Base-by-base conservation (phyloP, 257 asterid genomes). In the Voacanga thouarsii region DNA sequence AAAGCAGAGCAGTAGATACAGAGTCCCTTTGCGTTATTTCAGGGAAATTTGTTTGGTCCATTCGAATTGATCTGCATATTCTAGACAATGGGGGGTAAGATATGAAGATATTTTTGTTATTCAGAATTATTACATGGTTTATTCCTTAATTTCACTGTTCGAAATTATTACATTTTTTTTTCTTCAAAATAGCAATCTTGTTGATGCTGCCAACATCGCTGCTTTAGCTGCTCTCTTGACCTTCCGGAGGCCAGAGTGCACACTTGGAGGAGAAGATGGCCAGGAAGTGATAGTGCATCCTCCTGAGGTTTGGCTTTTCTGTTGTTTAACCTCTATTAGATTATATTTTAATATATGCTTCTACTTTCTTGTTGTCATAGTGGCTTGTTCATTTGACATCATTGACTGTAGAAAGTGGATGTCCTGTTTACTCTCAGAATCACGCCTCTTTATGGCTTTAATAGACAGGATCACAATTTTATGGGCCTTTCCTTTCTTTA, bases 181-280 rank as follows among this genome's bases (percentile, higher is more conserved):
- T 6, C 68, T 60, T 75, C 77, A 75, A 67, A 50, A 75, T 77
- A 96, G 99, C 66, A 96, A 96, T 88, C 98, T 96, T 77, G 94
- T 96, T 78, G 99, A 93, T 85, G 98, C 97, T 61, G 97, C 98
- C 82, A 93, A 93, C 82, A 82, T 92, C 87, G 98, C 98, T 77
- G 99, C 98, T 74, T 83, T 96, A 87, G 97, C 97, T 81, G 92
- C 98, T 78, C 97, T 96, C 44, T 82, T 89, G 88, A 88, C 99
- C 77, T 96, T 88, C 76, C 93, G 97, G 82, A 89, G 99, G 85
- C 95, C 96, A 63, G 97, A 93, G 73, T 93, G 98, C 84, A 86
- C 97, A 56, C 75, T 91, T 80, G 98, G 93, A 84, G 97, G 94
- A 71, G 96, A 96, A 47, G 92, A 89, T 85, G 94, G 91, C 64